Evolutionary conservation across 1,284 basidiomycete species (phyloP).

Genomic region (Phellopilus nigrolimitatus): DNA sequence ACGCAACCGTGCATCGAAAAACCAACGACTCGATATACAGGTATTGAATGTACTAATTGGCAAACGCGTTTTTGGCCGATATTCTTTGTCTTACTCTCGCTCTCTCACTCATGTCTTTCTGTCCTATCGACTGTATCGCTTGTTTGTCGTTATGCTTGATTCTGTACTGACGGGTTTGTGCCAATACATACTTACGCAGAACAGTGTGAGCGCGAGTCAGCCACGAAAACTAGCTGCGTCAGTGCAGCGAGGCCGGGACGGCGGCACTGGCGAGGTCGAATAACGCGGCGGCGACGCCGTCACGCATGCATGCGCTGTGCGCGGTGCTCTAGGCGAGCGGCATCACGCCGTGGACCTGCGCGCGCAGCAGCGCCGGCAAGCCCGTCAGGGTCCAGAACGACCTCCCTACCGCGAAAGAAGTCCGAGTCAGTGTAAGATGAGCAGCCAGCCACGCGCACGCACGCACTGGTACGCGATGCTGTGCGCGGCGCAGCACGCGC

Average conservation of each 20-base stretch:
- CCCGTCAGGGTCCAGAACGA: conserved; percentile 86
- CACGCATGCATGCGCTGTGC: conserved; percentile 57
- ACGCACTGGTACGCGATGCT: conserved; percentile 71
- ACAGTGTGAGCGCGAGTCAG: background rate
- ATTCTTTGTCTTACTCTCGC: background rate
- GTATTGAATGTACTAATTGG: background rate
- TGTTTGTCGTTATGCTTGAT: background rate
- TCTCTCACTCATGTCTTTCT: background rate
- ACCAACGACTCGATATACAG: background rate
- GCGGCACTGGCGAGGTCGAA: no score
- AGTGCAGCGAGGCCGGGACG: no score
- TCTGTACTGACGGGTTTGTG: background rate
- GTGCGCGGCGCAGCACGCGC: conserved; percentile 49
- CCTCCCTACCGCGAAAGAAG: conserved; percentile 39
- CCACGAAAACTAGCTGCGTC: no score
- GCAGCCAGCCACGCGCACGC: conserved; percentile 7
- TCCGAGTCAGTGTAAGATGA: conserved; percentile 1
- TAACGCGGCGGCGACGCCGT: conserved; percentile 48
- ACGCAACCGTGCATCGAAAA: background rate
- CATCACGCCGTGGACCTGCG: conserved; percentile 52
- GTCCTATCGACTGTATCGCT: background rate
- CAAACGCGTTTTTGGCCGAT: background rate
- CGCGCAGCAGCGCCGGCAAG: conserved; percentile 57
- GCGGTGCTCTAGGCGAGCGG: conserved; percentile 65
- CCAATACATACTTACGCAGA: background rate